These are phyloP conservation scores for Vanilla planifolia DNA, from an alignment of 106 monocot genomes.

Conservation along the genomic window DNA sequence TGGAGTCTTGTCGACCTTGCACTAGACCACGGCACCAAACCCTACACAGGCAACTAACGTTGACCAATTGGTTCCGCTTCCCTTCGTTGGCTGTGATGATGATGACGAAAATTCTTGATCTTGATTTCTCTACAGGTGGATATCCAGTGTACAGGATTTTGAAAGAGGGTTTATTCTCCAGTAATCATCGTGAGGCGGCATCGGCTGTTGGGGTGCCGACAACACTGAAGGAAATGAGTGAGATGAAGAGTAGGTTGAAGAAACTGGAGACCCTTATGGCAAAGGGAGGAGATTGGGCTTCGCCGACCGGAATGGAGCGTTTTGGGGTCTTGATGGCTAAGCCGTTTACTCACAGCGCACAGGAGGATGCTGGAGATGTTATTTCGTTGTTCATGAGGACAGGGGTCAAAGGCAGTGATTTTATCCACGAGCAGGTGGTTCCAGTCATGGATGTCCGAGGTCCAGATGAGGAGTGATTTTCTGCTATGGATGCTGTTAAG, in stretches of 20 bases:
- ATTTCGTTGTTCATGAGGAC: constrained; percentile 6
- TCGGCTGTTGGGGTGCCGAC: too few species aligned
- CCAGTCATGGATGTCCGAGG: neutral
- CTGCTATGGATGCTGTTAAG: neutral
- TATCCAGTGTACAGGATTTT: constrained; percentile 2
- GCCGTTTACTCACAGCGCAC: neutral
- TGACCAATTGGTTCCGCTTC: neutral
- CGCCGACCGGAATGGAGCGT: neutral
- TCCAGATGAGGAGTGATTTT: neutral
- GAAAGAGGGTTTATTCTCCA: neutral
- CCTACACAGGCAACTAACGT: neutral
- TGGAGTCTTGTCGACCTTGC: constrained; percentile 6
- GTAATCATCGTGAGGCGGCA: neutral
- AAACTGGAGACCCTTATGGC: neutral
- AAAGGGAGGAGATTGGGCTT: neutral
- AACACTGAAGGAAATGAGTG: neutral
- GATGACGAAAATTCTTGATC: neutral
- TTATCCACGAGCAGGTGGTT: constrained; percentile 6
- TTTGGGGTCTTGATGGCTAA: neutral
- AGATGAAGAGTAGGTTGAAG: neutral
- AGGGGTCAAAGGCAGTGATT: constrained; percentile 1
- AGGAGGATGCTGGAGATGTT: neutral
- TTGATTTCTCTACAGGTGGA: constrained; percentile 2
- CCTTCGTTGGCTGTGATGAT: neutral
- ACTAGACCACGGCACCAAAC: neutral